phyloP scores from a whole-genome alignment of 2,329 filamentous ascomycete species.

The Aspergillus sergii region DNA sequence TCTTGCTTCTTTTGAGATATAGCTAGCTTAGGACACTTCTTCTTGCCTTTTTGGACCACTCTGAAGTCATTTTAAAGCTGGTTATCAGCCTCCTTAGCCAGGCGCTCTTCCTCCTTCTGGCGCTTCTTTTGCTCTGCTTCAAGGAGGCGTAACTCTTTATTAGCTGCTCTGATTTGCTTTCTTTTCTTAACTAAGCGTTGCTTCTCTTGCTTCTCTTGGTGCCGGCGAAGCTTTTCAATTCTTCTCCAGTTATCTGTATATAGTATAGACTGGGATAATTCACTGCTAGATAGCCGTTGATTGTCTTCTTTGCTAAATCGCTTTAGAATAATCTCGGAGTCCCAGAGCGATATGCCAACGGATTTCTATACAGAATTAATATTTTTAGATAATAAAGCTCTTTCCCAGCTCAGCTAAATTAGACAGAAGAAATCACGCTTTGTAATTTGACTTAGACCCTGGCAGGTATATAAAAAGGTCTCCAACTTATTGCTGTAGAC shows the following conservation, averaged over 20 bases:
- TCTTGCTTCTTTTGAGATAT: too few species aligned
- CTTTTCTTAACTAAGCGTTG: too few species aligned
- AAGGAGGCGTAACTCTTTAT: too few species aligned
- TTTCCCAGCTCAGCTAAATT: constrained; percentile 5
- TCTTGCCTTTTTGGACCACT: too few species aligned
- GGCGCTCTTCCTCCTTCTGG: too few species aligned
- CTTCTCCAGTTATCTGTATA: constrained; percentile 3
- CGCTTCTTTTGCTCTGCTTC: too few species aligned
- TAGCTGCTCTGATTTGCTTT: too few species aligned
- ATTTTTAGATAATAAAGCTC: constrained; percentile 6
- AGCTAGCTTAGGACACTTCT: too few species aligned
- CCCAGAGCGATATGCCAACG: neutral
- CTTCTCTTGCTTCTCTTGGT: too few species aligned
- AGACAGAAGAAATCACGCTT: constrained; percentile 9
- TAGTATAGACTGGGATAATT: neutral
- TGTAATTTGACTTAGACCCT: constrained; percentile 1
- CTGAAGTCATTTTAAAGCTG: too few species aligned
- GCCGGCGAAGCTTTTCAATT: neutral
- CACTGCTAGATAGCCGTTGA: neutral
- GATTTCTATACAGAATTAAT: constrained; percentile 6
- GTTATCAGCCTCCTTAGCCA: too few species aligned
- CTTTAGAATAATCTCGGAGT: constrained; percentile 7
- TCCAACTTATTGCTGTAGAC: constrained; percentile 7
- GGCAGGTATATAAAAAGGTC: neutral
- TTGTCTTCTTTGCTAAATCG: neutral